Base-by-base conservation (phyloP, 2,329 filamentous ascomycete genomes). In the Fusarium buharicum region DNA sequence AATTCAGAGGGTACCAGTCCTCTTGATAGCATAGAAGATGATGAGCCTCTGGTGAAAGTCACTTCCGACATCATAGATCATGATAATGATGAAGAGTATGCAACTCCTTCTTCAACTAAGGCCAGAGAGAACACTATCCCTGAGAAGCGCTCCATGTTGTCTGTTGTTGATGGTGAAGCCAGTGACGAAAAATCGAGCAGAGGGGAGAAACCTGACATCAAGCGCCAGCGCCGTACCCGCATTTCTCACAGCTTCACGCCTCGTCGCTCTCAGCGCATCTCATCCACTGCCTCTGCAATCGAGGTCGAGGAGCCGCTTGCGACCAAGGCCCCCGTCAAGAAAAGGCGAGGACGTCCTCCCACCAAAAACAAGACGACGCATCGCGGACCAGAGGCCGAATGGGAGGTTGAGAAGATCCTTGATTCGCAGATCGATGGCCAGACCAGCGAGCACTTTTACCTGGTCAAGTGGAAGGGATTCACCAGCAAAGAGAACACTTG, bases 401-500 rank as follows among this genome's bases (percentile, higher is more conserved):
- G 76, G 69, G 77, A 80, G 48, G 80, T 85, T 0, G 82, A 86
- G 64, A 64, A 69, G 4, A 81, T 85, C 28, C 46, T 83, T 11
- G 76, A 77, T 16, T 75, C 75, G 0, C 71, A 67, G 5, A 72
- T 81, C 33, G 76, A 81, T 36, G 67, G 66, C 7, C 67, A 71
- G 6, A 77, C 75, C 1, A 72, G 73, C 57, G 68, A 76, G 55
- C 73, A 77, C 59, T 70, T 78, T 66, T 86, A 82, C 67, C 59
- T 74, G 4, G 77, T 87, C 49, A 84, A 86, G 69, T 86, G 84
- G 84, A 78, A 79, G 62, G 81, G 80, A 0, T 86, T 76, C 50
- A 46, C 74, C 0, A 59, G 64, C 1, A 70, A 74, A 16, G 68
- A 81, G 1, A 84, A 80, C 55, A 85, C 82, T 0, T 86, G 84